Evolutionary conservation across 768 basidiomycete genomes (phyloP).

Genomic region (Pisolithus albus): DNA sequence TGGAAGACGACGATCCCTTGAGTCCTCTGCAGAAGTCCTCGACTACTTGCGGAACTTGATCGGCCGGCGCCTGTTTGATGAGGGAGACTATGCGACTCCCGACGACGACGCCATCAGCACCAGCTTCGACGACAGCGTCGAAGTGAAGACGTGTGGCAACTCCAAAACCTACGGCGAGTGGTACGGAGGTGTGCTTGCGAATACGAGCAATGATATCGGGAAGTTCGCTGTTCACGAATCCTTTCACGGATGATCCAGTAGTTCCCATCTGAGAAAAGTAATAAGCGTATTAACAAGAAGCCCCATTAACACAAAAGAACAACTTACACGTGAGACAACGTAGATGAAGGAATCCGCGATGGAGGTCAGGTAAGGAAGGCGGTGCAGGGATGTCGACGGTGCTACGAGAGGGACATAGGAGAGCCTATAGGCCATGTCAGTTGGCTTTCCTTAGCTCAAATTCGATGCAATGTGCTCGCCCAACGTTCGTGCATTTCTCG

Average conservation of each 20-base stretch:
- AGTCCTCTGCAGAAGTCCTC: constrained; percentile 73
- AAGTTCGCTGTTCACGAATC: constrained; percentile 65
- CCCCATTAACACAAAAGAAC: background rate
- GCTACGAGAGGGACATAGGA: constrained; percentile 95
- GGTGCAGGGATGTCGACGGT: constrained; percentile 81
- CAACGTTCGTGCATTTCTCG: constrained; percentile 71
- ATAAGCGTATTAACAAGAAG: no score
- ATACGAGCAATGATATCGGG: constrained; percentile 83
- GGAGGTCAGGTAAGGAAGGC: constrained; percentile 84
- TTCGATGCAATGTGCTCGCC: constrained; percentile 43
- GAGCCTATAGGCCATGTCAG: constrained; percentile 41
- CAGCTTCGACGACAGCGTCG: constrained; percentile 73
- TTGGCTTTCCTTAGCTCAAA: background rate
- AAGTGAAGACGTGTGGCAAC: constrained; percentile 89
- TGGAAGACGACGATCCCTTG: constrained; percentile 26
- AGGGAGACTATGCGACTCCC: constrained; percentile 80
- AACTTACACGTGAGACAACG: constrained; percentile 84
- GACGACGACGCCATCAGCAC: constrained; percentile 94
- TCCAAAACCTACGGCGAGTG: constrained; percentile 95
- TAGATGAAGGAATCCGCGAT: constrained; percentile 99
- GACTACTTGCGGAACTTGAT: constrained; percentile 45
- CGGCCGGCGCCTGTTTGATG: constrained; percentile 58
- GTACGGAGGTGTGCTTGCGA: constrained; percentile 67
- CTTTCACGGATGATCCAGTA: constrained; percentile 80
- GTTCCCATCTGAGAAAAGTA: constrained; percentile 79